These are phyloP conservation scores for Kodamaea restingae DNA, from an alignment of 805 yeast species.

Conservation along the genomic window DNA sequence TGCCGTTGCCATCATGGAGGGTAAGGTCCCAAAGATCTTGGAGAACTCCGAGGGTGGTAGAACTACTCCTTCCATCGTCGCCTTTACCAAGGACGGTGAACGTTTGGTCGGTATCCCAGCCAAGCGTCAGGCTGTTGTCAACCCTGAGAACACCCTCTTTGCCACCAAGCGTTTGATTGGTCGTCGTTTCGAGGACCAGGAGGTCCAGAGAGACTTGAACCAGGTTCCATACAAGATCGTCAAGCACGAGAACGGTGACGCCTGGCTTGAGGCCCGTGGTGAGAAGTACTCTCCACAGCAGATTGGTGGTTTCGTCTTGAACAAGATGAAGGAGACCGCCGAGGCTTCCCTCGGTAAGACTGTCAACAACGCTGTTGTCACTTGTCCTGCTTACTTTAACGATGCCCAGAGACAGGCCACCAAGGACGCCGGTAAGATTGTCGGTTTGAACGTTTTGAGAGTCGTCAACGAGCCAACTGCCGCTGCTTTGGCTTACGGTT, in stretches of 20 bases:
- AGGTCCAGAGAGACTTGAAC: constrained; percentile 84
- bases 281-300: constrained; percentile 90
- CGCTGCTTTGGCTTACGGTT: constrained; percentile 92
- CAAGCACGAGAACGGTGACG: constrained; percentile 90
- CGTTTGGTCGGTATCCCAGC: constrained; percentile 93
- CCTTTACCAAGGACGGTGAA: constrained; percentile 88
- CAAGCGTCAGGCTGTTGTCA: constrained; percentile 92
- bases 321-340: constrained; percentile 98
- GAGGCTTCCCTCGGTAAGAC: constrained; percentile 86
- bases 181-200: constrained; percentile 82
- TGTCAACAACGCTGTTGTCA: constrained; percentile 84
- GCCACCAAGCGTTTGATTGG: constrained; percentile 96
- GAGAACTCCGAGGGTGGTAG: constrained; percentile 65
- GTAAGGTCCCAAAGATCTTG: constrained; percentile 68
- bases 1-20: constrained; percentile 83
- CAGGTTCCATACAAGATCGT: constrained; percentile 89
- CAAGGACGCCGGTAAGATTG: constrained; percentile 97
- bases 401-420: constrained; percentile 93
- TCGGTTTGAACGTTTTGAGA: constrained; percentile 85
- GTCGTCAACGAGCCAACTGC: constrained; percentile 92
- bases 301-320: constrained; percentile 87
- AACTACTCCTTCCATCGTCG: constrained; percentile 92
- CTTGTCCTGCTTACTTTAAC: constrained; percentile 88
- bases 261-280: constrained; percentile 91
- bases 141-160: constrained; percentile 88